These are phyloP conservation scores for Cyberlindnera petersonii DNA, from an alignment of 805 yeast species.

Conservation along the genomic window DNA sequence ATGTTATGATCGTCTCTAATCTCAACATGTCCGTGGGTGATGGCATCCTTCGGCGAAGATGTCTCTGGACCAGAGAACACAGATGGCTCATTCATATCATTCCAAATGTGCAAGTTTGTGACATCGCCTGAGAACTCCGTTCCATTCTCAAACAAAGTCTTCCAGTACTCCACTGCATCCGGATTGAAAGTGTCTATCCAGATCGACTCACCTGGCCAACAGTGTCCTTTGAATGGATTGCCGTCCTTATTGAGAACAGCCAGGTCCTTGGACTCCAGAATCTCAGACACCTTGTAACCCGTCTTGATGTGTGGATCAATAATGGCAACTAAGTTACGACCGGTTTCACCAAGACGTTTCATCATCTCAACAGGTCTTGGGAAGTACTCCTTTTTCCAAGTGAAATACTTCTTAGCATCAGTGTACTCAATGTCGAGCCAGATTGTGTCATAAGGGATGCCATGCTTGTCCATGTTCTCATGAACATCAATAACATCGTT, in stretches of 20 bases:
- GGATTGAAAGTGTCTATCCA: conserved; percentile 90
- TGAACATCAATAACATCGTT: conserved; percentile 75
- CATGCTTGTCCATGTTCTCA: conserved; percentile 62
- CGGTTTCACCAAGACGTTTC: conserved; percentile 57
- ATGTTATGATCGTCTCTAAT: conserved; percentile 89
- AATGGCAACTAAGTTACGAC: conserved; percentile 77
- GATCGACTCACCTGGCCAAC: conserved; percentile 96
- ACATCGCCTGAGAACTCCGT: conserved; percentile 44
- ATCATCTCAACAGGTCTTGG: conserved; percentile 74
- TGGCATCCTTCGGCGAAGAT: conserved; percentile 72
- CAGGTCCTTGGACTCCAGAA: conserved; percentile 37
- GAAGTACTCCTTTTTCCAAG: conserved; percentile 77
- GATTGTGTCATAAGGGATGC: conserved; percentile 83
- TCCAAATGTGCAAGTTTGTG: conserved; percentile 82
- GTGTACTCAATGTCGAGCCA: conserved; percentile 97
- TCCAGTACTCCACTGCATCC: conserved; percentile 58
- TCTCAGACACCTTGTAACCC: conserved; percentile 61
- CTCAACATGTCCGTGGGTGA: conserved; percentile 81
- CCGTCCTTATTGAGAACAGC: conserved; percentile 47
- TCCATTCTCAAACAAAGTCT: conserved; percentile 44
- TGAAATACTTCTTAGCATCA: conserved; percentile 80
- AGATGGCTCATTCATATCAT: conserved; percentile 98
- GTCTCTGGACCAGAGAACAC: conserved; percentile 95
- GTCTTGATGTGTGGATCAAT: conserved; percentile 89
- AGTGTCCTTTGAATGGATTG: conserved; percentile 69